Conservation (phyloP, 108 stramenopile species). For the Cylindrotheca closterium region DNA sequence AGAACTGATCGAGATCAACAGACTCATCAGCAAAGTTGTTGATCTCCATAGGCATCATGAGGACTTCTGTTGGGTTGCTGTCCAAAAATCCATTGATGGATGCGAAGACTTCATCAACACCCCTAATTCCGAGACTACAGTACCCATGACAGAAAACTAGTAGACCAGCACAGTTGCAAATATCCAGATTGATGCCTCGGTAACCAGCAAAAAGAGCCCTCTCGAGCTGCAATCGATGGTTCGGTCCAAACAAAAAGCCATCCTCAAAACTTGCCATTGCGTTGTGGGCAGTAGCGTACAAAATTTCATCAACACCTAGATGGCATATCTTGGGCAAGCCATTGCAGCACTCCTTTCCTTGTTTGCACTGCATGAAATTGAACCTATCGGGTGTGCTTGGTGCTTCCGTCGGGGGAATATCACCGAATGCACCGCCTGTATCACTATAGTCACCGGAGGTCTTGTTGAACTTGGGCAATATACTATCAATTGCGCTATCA, state of each 20-base stretch:
- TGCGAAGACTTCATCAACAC: constrained; percentile 42
- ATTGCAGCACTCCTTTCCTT: constrained; percentile 50
- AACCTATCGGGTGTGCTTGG: constrained; percentile 8
- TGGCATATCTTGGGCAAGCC: constrained; percentile 61
- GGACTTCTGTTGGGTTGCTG: constrained; percentile 53
- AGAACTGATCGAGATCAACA: constrained; percentile 33
- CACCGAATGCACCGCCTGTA: background rate
- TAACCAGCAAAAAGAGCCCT: constrained; percentile 64
- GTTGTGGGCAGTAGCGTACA: constrained; percentile 69
- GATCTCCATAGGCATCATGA: constrained; percentile 62
- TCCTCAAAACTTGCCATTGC: constrained; percentile 51
- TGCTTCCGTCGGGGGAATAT: constrained; percentile 10
- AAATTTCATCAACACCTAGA: constrained; percentile 50
- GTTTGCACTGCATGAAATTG: constrained; percentile 27
- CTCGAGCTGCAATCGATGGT: constrained; percentile 58
- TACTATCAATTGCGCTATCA: constrained; percentile 23
- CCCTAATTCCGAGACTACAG: constrained; percentile 55
- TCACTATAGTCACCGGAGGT: background rate
- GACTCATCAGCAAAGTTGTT: constrained; percentile 36
- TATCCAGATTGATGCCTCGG: constrained; percentile 62
- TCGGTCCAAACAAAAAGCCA: constrained; percentile 48
- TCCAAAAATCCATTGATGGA: constrained; percentile 52
- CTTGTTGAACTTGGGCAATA: constrained; percentile 20
- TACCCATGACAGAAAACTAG: constrained; percentile 53
- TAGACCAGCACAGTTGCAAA: constrained; percentile 61